Percentiles rank a stretch among this genome's conserved stretches.
Evolutionary conservation across 2,329 filamentous ascomycete species (phyloP).

Genomic region (Blastomyces emzantsi): DNA sequence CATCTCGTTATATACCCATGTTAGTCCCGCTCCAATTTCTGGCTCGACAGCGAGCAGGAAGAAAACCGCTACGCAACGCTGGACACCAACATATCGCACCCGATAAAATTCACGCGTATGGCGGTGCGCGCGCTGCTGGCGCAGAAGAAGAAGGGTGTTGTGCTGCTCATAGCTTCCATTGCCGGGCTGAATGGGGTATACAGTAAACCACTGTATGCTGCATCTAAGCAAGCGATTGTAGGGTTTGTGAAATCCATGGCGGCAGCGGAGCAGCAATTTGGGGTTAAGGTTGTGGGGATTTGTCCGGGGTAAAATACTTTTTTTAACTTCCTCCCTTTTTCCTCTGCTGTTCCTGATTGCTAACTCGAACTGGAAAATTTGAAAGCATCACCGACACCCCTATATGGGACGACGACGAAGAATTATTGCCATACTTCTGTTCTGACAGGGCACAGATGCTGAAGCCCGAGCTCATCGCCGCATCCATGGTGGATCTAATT

Average conservation of each 20-base stretch:
- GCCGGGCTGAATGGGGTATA: conserved; percentile 25
- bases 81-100: conserved; percentile 32
- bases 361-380: not conserved
- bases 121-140: conserved; percentile 21
- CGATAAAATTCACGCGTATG: conserved; percentile 32
- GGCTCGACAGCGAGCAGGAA: conserved; percentile 28
- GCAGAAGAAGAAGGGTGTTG: conserved; percentile 29
- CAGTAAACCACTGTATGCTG: conserved; percentile 27
- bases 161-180: conserved; percentile 26
- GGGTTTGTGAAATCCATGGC: conserved; percentile 32
- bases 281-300: conserved; percentile 29
- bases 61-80: conserved; percentile 23
- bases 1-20: not conserved
- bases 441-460: conserved; percentile 6
- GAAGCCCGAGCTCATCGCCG: conserved; percentile 20
- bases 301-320: conserved; percentile 22
- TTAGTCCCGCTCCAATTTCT: conserved; percentile 27
- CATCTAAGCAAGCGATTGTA: conserved; percentile 33
- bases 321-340: not conserved
- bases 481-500: conserved; percentile 23
- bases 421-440: not conserved
- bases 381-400: conserved; percentile 21
- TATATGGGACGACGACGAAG: conserved; percentile 19
- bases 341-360: not conserved
- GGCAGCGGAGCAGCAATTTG: conserved; percentile 24